These are phyloP conservation scores for Phytophthora sojae DNA, from an alignment of 352 stramenopile species.

Conservation along the genomic window DNA sequence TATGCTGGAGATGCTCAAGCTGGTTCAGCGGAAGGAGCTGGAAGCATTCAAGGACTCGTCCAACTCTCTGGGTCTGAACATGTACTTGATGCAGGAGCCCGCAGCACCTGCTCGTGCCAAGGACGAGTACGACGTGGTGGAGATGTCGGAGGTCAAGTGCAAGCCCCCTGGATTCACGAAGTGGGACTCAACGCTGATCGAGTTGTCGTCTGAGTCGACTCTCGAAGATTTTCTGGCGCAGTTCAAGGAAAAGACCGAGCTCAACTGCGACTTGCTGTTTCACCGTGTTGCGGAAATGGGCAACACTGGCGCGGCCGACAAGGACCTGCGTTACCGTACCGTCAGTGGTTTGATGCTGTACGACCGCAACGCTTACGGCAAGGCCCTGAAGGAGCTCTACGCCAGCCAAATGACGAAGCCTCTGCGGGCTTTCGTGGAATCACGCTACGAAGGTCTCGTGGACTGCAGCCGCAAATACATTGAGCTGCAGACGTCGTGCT, in stretches of 20 bases:
- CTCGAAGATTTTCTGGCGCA: slow-evolving; percentile 70
- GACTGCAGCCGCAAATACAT: slow-evolving; percentile 87
- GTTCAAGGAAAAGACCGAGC: slow-evolving; percentile 75
- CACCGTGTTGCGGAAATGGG: slow-evolving; percentile 80
- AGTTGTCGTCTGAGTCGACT: slow-evolving; percentile 71
- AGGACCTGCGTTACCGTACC: slow-evolving; percentile 67
- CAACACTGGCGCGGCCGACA: slow-evolving; percentile 56
- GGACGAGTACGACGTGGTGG: slow-evolving; percentile 92
- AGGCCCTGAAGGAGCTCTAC: slow-evolving; percentile 80
- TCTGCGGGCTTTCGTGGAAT: slow-evolving; percentile 74
- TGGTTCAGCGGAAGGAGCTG: slow-evolving; percentile 89
- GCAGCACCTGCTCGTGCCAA: slow-evolving; percentile 85
- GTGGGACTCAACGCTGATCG: slow-evolving; percentile 90
- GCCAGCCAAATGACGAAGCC: slow-evolving; percentile 60
- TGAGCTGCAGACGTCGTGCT: slow-evolving; percentile 85
- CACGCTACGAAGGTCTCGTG: slow-evolving; percentile 83
- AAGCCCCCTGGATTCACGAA: slow-evolving; percentile 91
- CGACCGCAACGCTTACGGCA: slow-evolving; percentile 82
- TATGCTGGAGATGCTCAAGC: slow-evolving; percentile 92
- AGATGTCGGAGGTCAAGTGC: slow-evolving; percentile 90
- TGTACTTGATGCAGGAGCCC: slow-evolving; percentile 93
- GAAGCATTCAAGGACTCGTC: slow-evolving; percentile 93
- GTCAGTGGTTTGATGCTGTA: slow-evolving; percentile 90
- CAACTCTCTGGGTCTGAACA: slow-evolving; percentile 93
- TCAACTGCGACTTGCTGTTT: slow-evolving; percentile 88